These are phyloP conservation scores for Aspergillus sclerotialis DNA, from an alignment of 2,329 filamentous ascomycete genomes.

Conservation along the genomic window DNA sequence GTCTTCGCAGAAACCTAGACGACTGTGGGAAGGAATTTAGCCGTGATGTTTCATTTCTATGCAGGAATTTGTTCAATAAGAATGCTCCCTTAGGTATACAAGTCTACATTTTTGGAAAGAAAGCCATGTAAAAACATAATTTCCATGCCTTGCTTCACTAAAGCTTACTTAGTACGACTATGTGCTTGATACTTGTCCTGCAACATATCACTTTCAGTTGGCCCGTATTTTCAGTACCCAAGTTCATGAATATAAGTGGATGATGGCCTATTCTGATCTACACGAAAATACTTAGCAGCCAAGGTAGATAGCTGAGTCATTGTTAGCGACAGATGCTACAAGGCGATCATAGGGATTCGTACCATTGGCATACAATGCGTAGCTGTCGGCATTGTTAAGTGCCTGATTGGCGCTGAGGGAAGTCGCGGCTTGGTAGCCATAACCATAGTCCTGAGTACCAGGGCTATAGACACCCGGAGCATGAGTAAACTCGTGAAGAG, in stretches of 20 bases:
- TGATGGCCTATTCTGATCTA: too few relatives aligned
- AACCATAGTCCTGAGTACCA: conserved; percentile 53
- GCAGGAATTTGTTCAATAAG: too few relatives aligned
- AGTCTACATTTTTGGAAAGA: too few relatives aligned
- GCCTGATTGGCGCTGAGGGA: conserved; percentile 44
- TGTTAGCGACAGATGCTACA: neutral
- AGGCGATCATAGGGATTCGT: conserved; percentile 6
- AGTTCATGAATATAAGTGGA: too few relatives aligned
- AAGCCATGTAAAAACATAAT: too few relatives aligned
- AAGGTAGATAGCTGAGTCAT: conserved; percentile 6
- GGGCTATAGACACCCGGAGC: conserved; percentile 46
- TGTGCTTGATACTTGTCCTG: too few relatives aligned
- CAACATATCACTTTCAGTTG: too few relatives aligned
- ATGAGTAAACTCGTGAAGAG: conserved; percentile 61
- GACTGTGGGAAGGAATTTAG: neutral
- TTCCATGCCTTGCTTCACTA: too few relatives aligned
- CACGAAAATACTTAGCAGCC: conserved; percentile 8
- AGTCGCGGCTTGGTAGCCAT: conserved; percentile 48
- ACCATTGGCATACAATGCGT: conserved; percentile 48
- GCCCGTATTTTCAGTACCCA: too few relatives aligned
- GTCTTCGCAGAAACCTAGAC: neutral
- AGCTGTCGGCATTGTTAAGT: conserved; percentile 59
- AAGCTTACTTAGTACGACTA: too few relatives aligned
- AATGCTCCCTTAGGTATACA: too few relatives aligned
- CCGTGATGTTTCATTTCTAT: neutral